Evolutionary conservation across 495 filamentous ascomycete genomes (phyloP), one percentile per base, ranked within the genome.

Genomic region (Amniculicola lignicola): DNA sequence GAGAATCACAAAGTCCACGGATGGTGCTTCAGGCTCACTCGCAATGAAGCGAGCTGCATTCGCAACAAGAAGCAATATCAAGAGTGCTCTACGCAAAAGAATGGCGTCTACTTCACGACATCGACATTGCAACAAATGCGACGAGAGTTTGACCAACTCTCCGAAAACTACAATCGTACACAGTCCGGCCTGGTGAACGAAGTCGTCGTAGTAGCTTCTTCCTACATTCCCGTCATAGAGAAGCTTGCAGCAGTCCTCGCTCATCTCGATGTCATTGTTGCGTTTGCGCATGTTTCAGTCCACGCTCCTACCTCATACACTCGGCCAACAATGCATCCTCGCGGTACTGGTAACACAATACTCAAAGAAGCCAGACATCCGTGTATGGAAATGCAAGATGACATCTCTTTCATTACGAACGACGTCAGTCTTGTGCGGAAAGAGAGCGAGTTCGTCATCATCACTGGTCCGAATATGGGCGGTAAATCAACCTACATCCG

Each of bases 371-470:
- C 93, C 2, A 86, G 94, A 7, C 93, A 99, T 68, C 94, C 93
- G 0, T 99, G 93, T 69, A 90, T 99, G 89, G 93, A 99, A 68
- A 90, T 96, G 88, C 93, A 99, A 70, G 93, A 99, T 61, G 94
- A 97, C 64, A 82, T 99, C 36, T 88, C 89, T 46, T 99, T 99
- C 74, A 97, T 99, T 69, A 97, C 91, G 48, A 99, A 99, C 65
- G 92, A 99, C 57, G 92, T 97, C 23, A 81, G 79, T 27, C 80
- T 99, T 61, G 72, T 80, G n/a, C 82, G 91, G 11, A 88, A 84
- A 45, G 78, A 79, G 35, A 94, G 88, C 0, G 89, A 89, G 14
- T 96, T 98, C 76, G 79, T 97, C 12, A 94, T 96, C 74, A 96
- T 96, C 72, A 98, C 93, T 0, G 93, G 93, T 3, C 94, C 94